Evolutionary conservation across 352 stramenopile species (phyloP).

Genomic region (Phytophthora colocasiae): DNA sequence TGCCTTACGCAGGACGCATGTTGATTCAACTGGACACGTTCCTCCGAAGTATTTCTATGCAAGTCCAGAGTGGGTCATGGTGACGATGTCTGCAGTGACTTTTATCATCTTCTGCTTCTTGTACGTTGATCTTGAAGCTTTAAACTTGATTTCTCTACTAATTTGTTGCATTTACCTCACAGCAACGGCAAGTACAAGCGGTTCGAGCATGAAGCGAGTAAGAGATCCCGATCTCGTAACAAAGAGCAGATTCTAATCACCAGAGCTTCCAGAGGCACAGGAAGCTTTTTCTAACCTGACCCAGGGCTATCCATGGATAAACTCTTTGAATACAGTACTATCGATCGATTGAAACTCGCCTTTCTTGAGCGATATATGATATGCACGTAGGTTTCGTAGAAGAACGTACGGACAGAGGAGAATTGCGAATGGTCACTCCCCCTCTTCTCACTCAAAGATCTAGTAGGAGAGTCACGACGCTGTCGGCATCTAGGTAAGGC

Average conservation of each 20-base stretch:
- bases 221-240: conserved; percentile 2
- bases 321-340: background rate
- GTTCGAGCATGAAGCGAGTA: conserved; percentile 41
- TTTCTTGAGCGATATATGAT: background rate
- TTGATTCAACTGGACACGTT: conserved; percentile 54
- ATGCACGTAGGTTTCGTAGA: background rate
- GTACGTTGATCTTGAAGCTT: conserved; percentile 33
- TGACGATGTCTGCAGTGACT: conserved; percentile 48
- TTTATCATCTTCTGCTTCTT: conserved; percentile 64
- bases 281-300: conserved; percentile 25
- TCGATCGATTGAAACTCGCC: no score
- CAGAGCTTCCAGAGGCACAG: conserved; percentile 16
- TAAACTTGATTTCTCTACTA: background rate
- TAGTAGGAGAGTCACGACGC: background rate
- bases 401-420: background rate
- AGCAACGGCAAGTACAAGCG: conserved; percentile 72
- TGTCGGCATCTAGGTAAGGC: background rate
- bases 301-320: background rate
- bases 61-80: conserved; percentile 65
- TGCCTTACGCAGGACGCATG: conserved; percentile 47
- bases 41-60: conserved; percentile 60
- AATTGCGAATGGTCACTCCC: background rate
- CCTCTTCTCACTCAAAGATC: conserved; percentile 1
- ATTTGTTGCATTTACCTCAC: background rate
- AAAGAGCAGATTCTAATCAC: conserved; percentile 19